A percentile compares a stretch with the other conserved stretches of the same genome.
phyloP scores from a whole-genome alignment of 768 basidiomycete species.

The Mycena rebaudengoi region DNA sequence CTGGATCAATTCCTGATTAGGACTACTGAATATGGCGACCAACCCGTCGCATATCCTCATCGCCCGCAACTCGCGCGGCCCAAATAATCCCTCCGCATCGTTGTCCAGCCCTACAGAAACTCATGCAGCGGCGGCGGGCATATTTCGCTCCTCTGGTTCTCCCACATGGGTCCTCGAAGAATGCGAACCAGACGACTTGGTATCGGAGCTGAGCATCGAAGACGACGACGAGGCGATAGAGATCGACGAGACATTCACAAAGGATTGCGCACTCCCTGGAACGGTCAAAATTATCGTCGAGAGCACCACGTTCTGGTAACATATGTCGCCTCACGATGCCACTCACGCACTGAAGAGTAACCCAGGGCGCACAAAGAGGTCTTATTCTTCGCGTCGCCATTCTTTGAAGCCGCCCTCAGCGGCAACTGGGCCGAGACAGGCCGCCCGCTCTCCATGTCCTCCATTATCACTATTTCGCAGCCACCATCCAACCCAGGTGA shows the following conservation, averaged over 20 bases:
- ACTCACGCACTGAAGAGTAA: not conserved
- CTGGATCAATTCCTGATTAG: too few relatives aligned
- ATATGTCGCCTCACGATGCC: constrained; percentile 18
- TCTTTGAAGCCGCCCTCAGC: constrained; percentile 91
- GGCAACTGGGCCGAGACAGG: constrained; percentile 94
- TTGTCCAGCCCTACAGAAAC: constrained; percentile 89
- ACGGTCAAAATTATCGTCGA: constrained; percentile 93
- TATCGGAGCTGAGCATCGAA: constrained; percentile 73
- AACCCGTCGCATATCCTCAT: constrained; percentile 91
- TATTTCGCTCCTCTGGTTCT: constrained; percentile 83
- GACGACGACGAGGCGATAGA: constrained; percentile 79
- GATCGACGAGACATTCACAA: constrained; percentile 82
- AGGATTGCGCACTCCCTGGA: constrained; percentile 74
- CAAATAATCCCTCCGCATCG: constrained; percentile 78
- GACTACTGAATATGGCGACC: constrained; percentile 59
- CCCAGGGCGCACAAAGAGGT: constrained; percentile 91
- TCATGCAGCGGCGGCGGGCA: constrained; percentile 85
- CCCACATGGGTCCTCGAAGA: constrained; percentile 85
- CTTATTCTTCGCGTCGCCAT: constrained; percentile 91
- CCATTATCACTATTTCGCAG: constrained; percentile 86
- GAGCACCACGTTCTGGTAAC: constrained; percentile 90
- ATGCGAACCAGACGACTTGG: constrained; percentile 72
- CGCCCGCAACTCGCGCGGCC: constrained; percentile 83
- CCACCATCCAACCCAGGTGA: constrained; percentile 67
- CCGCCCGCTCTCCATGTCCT: constrained; percentile 80